Evolutionary conservation across 331 rosid genomes (phyloP), one percentile per base, ranked within the genome.

Genomic region (Malus hybrid): DNA sequence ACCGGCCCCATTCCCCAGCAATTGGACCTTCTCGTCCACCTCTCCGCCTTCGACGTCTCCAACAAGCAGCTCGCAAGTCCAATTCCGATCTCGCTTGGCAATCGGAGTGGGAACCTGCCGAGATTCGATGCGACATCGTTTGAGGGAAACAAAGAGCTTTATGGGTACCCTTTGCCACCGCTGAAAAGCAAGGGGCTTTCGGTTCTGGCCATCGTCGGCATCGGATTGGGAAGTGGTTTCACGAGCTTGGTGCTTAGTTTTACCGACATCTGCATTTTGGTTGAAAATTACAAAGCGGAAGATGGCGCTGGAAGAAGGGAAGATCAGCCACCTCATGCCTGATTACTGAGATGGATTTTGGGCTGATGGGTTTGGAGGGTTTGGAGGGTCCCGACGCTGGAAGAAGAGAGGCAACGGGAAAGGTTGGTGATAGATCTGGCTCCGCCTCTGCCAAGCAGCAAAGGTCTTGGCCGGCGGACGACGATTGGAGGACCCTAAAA

Each of bases 241-340:
- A 93, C 93, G 0, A 95, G 99, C 63, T 76, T 95, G 81, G 92
- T 95, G 20, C 80, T 95, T 0, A 95, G 99, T 71, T 95, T 95
- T n/a, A 88, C 97, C 10, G 99, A 90, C 12, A 97, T 95, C 15
- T 95, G 99, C 71, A 85, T 95, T 28, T 24, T 95, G 99, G 99
- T 85, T 95, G 80, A 92, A 86, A 85, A 66, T 92, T 57, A 87
- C 97, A 0, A 97, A 95, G 60, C 75, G 89, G 46, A 95, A 90
- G 75, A 84, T 88, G 93, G 91, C 89, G 0, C 77, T 80, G 10
- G 95, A 94, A 29, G 99, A 94, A 74, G 95, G 92, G 2, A 92
- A 94, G 83, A 84, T 92, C 76, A 88, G 84, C 67, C 97, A 94
- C 68, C 86, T 87, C 20, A 91, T 92, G 97, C 99, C 99, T 24